Evolutionary conservation across 495 filamentous ascomycete genomes (phyloP), one percentile per base, ranked within the genome.

Genomic region (Neurospora africana): DNA sequence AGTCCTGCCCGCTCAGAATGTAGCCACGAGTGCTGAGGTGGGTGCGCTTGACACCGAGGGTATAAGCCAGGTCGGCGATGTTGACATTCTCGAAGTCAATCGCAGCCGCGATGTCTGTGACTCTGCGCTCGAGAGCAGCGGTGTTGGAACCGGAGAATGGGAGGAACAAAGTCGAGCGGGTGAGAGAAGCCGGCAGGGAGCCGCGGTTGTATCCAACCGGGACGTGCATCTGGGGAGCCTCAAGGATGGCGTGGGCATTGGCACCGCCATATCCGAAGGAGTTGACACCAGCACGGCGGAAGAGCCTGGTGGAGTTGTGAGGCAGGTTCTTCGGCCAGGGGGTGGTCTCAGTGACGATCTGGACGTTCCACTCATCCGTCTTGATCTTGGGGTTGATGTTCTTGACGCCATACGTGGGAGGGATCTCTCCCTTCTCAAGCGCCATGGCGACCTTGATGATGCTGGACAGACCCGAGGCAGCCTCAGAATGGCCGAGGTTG

Each of bases 201-300:
- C 68, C 27, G 35, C 65, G 21, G 35, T 71, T 30, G 38, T 65
- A 39, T 6, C 72, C 72, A 10, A 37, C 27, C 33, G 43, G 58
- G 17, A 17, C 5, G 5, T 23, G 38, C 7, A 47, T 36, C 15
- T 72, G 58, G 21, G 73, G 77, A 40, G 79, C 81, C 41, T 91
- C 88, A 1, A 91, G 15, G 39, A 91, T 82, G 6, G 79, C 82
- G 72, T 91, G 88, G 0, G 83, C 81, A 74, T 90, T 90, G 17
- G 86, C 78, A 5, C 89, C 88, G 9, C 88, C 89, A 73, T 84
- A 89, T 0, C 89, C 88, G 69, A 87, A 89, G 15, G 82, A 87
- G 71, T 87, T 90, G 17, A 90, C 79, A 4, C 82, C 85, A 1
- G 80, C 78, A 27, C 87, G 80, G 1, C 84, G 80, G 2, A 82